Conservation (phyloP, 768 basidiomycete genomes). For the Boletus rufocinnamomeus region DNA sequence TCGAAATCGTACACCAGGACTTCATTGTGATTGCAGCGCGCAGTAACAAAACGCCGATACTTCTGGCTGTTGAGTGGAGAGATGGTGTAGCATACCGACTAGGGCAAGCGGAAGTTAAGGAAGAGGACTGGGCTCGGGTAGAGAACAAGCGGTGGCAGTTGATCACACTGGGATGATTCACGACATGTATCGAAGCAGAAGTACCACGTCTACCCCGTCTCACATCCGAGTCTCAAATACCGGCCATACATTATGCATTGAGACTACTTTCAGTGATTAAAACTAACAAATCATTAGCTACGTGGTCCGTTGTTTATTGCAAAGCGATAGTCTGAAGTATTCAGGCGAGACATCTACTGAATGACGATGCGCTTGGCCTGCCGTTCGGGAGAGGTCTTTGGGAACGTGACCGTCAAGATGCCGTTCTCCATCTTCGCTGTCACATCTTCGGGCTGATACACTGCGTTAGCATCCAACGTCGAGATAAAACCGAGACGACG, state of each 20-base stretch:
- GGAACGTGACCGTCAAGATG: slow-evolving; percentile 49
- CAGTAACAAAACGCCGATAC: background rate
- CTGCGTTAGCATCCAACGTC: background rate
- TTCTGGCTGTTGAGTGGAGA: slow-evolving; percentile 20
- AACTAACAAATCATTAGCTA: too few species aligned
- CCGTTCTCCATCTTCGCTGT: slow-evolving; percentile 51
- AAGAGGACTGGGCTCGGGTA: slow-evolving; percentile 3
- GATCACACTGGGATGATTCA: slow-evolving; percentile 11
- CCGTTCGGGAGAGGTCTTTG: slow-evolving; percentile 41
- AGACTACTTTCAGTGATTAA: too few species aligned
- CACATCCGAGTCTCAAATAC: too few species aligned
- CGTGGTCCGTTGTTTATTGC: too few species aligned
- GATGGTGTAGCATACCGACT: slow-evolving; percentile 20
- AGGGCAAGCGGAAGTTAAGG: background rate
- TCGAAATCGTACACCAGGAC: slow-evolving; percentile 11
- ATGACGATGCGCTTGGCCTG: slow-evolving; percentile 43
- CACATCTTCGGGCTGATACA: slow-evolving; percentile 42
- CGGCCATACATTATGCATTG: too few species aligned
- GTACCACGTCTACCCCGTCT: background rate
- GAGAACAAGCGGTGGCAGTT: slow-evolving; percentile 17
- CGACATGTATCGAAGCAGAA: background rate
- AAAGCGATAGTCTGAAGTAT: background rate
- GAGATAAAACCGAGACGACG: background rate
- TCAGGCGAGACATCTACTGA: background rate
- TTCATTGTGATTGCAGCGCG: slow-evolving; percentile 15